These are phyloP conservation scores for Colletotrichum theobromicola DNA, from an alignment of 2,329 filamentous ascomycete genomes.

Conservation along the genomic window DNA sequence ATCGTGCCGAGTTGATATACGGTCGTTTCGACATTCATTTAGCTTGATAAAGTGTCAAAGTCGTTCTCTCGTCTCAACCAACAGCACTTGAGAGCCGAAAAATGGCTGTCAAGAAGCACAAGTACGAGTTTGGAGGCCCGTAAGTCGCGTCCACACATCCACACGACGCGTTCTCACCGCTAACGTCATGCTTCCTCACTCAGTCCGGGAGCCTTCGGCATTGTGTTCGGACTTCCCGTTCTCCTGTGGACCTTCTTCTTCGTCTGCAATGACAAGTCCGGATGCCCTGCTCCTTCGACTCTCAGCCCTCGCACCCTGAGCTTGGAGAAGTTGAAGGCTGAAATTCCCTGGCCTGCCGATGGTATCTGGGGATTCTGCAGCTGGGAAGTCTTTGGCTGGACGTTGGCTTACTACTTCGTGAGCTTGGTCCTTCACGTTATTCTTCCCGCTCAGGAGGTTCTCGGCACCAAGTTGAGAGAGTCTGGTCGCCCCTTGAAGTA, in stretches of 20 bases:
- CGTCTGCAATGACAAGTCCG: constrained; percentile 85
- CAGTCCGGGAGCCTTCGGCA: constrained; percentile 73
- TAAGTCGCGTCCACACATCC: constrained; percentile 23
- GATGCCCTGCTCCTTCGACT: constrained; percentile 82
- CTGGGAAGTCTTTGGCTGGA: constrained; percentile 68
- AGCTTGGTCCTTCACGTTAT: constrained; percentile 74
- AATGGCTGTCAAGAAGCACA: constrained; percentile 18
- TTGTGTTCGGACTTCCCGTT: constrained; percentile 79
- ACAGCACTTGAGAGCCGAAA: background rate
- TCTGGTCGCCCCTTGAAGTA: constrained; percentile 75
- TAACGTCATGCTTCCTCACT: background rate
- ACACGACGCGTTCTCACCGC: background rate
- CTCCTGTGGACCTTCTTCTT: constrained; percentile 78
- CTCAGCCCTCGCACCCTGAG: constrained; percentile 72
- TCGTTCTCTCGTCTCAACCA: background rate
- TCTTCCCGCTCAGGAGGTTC: constrained; percentile 71
- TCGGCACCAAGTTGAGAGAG: constrained; percentile 71
- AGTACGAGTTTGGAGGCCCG: constrained; percentile 39
- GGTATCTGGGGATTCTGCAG: constrained; percentile 73
- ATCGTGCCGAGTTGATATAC: background rate
- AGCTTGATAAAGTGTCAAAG: background rate
- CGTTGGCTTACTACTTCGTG: constrained; percentile 76
- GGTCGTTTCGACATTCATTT: background rate
- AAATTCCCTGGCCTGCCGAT: constrained; percentile 76
- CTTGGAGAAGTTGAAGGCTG: constrained; percentile 70